These are phyloP conservation scores for Fraxinus sp. DNA, from an alignment of 305 asterid genomes.

Conservation along the genomic window DNA sequence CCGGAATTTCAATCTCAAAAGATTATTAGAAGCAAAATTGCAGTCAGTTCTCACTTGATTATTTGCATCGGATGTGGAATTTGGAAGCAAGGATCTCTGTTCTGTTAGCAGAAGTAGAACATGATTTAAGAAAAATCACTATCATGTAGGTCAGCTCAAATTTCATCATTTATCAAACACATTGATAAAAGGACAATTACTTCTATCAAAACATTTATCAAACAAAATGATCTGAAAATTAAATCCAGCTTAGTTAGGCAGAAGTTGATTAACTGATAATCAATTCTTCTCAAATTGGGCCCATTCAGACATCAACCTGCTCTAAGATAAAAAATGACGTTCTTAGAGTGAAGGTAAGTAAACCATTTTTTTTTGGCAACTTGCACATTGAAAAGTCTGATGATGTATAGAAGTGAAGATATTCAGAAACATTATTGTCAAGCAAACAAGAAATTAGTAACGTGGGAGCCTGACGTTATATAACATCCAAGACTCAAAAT, in stretches of 20 bases:
- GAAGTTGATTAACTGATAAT: background rate
- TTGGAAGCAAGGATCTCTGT: constrained; percentile 34
- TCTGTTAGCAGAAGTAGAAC: constrained; percentile 49
- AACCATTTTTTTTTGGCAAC: background rate
- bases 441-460: background rate
- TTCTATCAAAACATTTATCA: background rate
- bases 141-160: background rate
- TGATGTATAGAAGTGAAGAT: background rate
- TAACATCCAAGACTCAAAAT: background rate
- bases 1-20: constrained; percentile 14
- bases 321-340: background rate
- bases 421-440: background rate
- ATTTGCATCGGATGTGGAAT: constrained; percentile 38
- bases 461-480: background rate
- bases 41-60: constrained; percentile 47
- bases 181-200: background rate
- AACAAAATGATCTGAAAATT: background rate
- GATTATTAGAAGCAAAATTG: constrained; percentile 14
- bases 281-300: background rate
- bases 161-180: background rate
- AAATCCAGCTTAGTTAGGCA: background rate
- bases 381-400: background rate
- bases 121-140: constrained; percentile 12
- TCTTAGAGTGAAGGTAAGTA: background rate
- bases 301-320: background rate